Conservation (phyloP, 768 basidiomycete genomes). For the Russula foetens region DNA sequence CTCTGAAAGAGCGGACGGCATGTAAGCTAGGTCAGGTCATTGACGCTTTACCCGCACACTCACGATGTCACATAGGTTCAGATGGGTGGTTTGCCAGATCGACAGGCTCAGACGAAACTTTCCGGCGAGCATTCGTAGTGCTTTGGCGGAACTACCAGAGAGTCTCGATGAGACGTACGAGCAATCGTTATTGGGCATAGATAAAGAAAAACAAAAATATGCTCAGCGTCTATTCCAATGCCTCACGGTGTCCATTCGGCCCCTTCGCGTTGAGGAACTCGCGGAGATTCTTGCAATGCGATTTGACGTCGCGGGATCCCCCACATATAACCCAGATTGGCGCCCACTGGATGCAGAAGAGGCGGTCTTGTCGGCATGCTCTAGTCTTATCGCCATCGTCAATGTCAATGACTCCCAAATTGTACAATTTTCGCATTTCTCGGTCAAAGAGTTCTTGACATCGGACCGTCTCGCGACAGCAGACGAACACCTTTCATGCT, state of each 20-base stretch:
- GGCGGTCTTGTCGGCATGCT: not conserved
- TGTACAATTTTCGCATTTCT: conserved; percentile 9
- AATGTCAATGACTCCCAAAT: not conserved
- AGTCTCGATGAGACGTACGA: conserved; percentile 6
- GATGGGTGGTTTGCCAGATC: conserved; percentile 4
- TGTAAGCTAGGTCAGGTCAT: too few relatives aligned
- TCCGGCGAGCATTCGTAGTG: not conserved
- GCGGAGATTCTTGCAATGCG: conserved; percentile 2
- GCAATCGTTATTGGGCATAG: not conserved
- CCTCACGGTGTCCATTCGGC: not conserved
- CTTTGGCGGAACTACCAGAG: not conserved
- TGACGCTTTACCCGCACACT: not conserved
- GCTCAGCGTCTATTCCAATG: conserved; percentile 10
- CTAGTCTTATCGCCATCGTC: not conserved
- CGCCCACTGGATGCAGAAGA: not conserved
- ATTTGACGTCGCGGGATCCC: not conserved
- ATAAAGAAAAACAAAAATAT: not conserved
- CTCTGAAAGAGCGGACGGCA: conserved; percentile 1
- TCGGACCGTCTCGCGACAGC: not conserved
- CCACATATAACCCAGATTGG: not conserved
- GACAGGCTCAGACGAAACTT: not conserved
- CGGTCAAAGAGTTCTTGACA: conserved; percentile 11
- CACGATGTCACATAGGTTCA: not conserved
- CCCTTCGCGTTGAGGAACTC: not conserved
- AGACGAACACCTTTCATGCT: not conserved